Conservation (phyloP, 768 basidiomycete genomes). For the Hydnum rufescens region DNA sequence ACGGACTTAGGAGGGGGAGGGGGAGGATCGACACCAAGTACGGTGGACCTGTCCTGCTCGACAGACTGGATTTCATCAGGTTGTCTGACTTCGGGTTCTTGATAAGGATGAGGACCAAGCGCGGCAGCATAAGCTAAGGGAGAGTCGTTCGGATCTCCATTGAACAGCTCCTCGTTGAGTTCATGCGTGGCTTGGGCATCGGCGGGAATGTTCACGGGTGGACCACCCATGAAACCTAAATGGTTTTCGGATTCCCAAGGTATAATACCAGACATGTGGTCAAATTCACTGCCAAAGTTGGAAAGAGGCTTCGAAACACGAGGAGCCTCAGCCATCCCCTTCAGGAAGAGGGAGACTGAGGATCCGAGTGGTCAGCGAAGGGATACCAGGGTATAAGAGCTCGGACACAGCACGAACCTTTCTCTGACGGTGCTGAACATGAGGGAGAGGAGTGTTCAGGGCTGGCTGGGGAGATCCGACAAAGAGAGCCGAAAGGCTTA, state of each 20-base stretch:
- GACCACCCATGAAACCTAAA: not conserved
- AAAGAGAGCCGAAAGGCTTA: not conserved
- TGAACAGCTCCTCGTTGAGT: not conserved
- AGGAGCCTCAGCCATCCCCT: not conserved
- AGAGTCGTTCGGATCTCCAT: not conserved
- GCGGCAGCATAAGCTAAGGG: not conserved
- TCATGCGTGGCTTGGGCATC: not conserved
- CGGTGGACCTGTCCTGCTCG: not conserved
- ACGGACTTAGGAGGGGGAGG: too few relatives aligned
- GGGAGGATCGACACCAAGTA: too few relatives aligned
- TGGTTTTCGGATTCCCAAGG: not conserved
- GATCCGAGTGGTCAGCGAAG: not conserved
- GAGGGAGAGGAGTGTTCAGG: not conserved
- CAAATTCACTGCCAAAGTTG: not conserved
- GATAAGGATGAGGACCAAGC: not conserved
- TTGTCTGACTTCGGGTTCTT: not conserved
- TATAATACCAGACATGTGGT: not conserved
- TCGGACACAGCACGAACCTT: not conserved
- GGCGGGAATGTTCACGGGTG: not conserved
- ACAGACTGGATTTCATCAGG: not conserved
- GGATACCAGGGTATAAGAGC: not conserved
- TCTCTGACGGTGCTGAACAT: not conserved
- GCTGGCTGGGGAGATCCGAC: not conserved
- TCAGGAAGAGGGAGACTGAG: not conserved
- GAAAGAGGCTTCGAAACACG: not conserved